Evolutionary conservation across 2,329 filamentous ascomycete species (phyloP).

Genomic region (Alternaria postmessia): DNA sequence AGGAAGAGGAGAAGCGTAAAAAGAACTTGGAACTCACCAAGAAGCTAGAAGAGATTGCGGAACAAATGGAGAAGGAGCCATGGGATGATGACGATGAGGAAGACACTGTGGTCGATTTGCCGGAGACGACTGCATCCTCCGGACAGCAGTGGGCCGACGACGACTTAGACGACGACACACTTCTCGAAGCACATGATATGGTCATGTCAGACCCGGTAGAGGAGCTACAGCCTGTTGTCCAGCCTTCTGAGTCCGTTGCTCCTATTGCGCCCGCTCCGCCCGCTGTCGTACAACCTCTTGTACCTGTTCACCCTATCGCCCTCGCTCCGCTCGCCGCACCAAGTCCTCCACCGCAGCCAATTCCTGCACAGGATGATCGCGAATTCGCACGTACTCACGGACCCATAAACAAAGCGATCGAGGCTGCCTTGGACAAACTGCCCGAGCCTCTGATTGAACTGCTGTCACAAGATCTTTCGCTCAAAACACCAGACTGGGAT

Average conservation of each 20-base stretch:
- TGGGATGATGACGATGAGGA: constrained; percentile 41
- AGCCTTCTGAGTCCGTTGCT: background rate
- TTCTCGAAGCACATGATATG: constrained; percentile 41
- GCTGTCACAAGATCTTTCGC: constrained; percentile 42
- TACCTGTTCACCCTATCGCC: background rate
- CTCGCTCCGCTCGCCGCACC: background rate
- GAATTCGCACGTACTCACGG: constrained; percentile 42
- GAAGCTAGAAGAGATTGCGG: constrained; percentile 32
- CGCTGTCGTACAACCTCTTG: background rate
- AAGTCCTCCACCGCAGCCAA: constrained; percentile 4
- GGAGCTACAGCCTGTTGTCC: background rate
- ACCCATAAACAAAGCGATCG: constrained; percentile 38
- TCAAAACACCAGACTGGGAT: constrained; percentile 31
- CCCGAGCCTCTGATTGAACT: constrained; percentile 43
- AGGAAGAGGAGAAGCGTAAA: constrained; percentile 29
- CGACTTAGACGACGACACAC: constrained; percentile 44
- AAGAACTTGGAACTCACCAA: constrained; percentile 29
- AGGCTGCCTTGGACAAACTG: constrained; percentile 33
- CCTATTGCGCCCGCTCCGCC: background rate
- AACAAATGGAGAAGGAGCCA: constrained; percentile 41
- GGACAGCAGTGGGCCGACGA: constrained; percentile 37
- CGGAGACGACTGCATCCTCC: constrained; percentile 6
- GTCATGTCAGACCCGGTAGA: constrained; percentile 38
- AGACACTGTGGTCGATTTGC: constrained; percentile 21
- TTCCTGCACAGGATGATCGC: constrained; percentile 21